Base-by-base conservation (phyloP, 2,329 filamentous ascomycete species). In the Apiospora koreana region DNA sequence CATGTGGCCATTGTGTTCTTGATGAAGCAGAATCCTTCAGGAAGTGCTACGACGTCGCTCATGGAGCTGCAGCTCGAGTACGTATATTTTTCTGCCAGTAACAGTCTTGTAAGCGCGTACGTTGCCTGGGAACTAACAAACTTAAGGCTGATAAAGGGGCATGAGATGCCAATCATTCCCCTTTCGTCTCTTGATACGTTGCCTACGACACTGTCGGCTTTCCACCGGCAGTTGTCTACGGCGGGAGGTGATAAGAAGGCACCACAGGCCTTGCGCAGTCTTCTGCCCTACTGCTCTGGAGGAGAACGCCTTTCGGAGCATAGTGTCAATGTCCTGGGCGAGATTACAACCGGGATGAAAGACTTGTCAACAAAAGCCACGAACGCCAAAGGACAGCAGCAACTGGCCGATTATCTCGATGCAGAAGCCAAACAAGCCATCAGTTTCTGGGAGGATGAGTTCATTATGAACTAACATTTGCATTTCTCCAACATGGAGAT, bases 1-100 rank as follows among this genome's bases (percentile, higher is more conserved):
- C 78, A 83, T 69, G 75, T 79, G 12, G 85, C 80, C n/a, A 75
- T 86, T 35, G 65, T 88, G 21, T 83, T 87, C 68, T 77, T 88
- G 21, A 72, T 87, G 50, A 75, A 77, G 48, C 76, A 79, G 4
- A 72, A 74, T 14, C 76, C 73, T 16, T 69, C 79, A n/a, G 70
- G 70, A 38, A 75, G 64, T 54, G 74, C 75, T 41, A 79, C 82
- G 74, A 74, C 77, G 38, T 68, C 75, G 0, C 80, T 85, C 68
- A 81, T 82, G 77, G 77, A 76, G 21, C 75, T 88, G 45, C 85
- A 88, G 68, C 77, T 83, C 66, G 76, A 82, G 84, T 86, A 75
- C 73, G 81, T 70, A 43, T 18, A 65, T 58, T 25, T 42, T 25
- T 18, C 9, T 46, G 43, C n/a, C 21, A 5, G 6, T 10, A 58